Percentiles rank a stretch among this genome's conserved stretches.
Conservation (phyloP, 768 basidiomycete genomes). For the Phylloporus rhodoxanthus region DNA sequence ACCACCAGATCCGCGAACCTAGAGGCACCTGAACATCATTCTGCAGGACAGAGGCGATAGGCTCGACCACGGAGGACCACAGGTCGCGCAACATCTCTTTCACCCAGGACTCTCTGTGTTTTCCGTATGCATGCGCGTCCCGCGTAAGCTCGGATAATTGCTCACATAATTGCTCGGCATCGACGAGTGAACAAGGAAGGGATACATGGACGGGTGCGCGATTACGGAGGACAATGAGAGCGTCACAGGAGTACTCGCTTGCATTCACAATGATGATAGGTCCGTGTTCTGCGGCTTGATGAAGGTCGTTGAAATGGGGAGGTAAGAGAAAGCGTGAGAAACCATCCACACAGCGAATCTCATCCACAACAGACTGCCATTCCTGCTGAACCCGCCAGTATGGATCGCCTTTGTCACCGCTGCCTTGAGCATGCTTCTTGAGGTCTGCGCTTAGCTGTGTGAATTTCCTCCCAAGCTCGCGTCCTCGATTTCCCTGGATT, state of each 20-base stretch:
- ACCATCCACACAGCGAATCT: not conserved
- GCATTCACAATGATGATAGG: not conserved
- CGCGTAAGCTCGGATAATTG: not conserved
- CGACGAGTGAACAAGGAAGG: not conserved
- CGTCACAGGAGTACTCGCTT: not conserved
- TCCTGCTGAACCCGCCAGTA: not conserved
- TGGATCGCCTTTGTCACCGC: too few relatives aligned
- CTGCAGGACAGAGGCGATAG: not conserved
- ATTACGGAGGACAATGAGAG: not conserved
- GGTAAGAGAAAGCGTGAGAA: not conserved
- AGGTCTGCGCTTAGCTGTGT: too few relatives aligned
- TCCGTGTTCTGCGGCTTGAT: not conserved
- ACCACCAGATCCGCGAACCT: not conserved
- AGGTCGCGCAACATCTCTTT: not conserved
- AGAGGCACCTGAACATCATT: not conserved
- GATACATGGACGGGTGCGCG: not conserved
- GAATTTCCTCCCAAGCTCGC: too few relatives aligned
- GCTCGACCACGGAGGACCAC: not conserved
- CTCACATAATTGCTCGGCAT: not conserved
- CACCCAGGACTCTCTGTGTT: not conserved
- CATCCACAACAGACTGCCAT: not conserved
- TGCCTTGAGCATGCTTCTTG: not conserved
- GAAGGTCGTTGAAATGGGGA: too few relatives aligned
- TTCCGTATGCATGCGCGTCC: not conserved
- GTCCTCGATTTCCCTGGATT: too few relatives aligned